phyloP scores from a whole-genome alignment of 1,284 basidiomycete genomes.

The Leccinum pachyderme region DNA sequence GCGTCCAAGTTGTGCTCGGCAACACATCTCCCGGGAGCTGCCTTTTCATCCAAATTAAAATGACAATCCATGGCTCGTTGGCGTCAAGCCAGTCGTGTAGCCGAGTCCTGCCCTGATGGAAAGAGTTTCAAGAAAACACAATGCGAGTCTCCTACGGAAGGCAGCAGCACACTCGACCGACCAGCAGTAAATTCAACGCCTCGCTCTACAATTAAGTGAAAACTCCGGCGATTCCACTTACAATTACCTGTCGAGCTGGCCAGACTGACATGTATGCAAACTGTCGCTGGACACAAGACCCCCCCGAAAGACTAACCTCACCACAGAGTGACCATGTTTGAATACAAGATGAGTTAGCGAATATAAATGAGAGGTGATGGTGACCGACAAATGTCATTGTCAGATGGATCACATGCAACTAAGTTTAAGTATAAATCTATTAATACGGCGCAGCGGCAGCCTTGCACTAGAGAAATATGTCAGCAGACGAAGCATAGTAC shows the following conservation, averaged over 20 bases:
- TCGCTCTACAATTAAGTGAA: not conserved
- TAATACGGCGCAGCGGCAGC: slow-evolving; percentile 69
- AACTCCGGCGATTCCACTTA: not conserved
- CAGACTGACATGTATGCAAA: not conserved
- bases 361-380: slow-evolving; percentile 6
- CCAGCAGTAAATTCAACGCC: not conserved
- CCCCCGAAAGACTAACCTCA: not conserved
- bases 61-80: not conserved
- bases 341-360: not conserved
- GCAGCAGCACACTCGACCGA: not conserved
- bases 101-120: not conserved
- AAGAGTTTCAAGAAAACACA: not conserved
- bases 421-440: slow-evolving; percentile 12
- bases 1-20: no score
- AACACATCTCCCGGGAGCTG: no score
- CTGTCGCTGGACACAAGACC: not conserved
- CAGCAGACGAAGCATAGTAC: slow-evolving; percentile 3
- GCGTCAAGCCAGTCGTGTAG: no score
- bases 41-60: no score
- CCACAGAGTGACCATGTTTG: not conserved
- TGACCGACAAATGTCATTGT: slow-evolving; percentile 11
- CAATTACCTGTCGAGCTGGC: not conserved
- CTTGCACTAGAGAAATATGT: slow-evolving; percentile 56
- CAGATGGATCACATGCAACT: slow-evolving; percentile 5
- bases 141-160: not conserved